Base-by-base conservation (phyloP, 768 basidiomycete genomes). In the Pleurotus tuber-regium region DNA sequence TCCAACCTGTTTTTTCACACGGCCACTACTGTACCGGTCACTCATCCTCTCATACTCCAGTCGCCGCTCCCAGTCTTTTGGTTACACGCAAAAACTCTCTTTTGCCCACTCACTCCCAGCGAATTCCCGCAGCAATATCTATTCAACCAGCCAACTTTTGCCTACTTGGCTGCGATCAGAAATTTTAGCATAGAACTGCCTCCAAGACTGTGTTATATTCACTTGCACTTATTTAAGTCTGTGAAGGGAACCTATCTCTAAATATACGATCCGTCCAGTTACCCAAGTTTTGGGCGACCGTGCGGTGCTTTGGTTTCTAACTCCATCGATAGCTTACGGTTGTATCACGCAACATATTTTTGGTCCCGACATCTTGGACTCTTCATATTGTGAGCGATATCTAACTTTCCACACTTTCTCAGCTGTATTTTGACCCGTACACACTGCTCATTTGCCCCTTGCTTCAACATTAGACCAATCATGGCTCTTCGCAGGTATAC, bases 401-500 rank as follows among this genome's bases (percentile, higher is more conserved):
- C n/a, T n/a, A n/a, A n/a, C n/a, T n/a, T n/a, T n/a, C n/a, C n/a
- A n/a, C n/a, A n/a, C n/a, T n/a, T n/a, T n/a, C n/a, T n/a, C n/a
- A n/a, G n/a, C n/a, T n/a, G n/a, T n/a, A n/a, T n/a, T n/a, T n/a
- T n/a, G n/a, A n/a, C n/a, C n/a, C n/a, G n/a, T n/a, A n/a, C n/a
- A n/a, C n/a, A n/a, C n/a, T n/a, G n/a, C n/a, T n/a, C n/a, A n/a
- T n/a, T n/a, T n/a, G n/a, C n/a, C n/a, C n/a, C n/a, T n/a, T n/a
- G n/a, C n/a, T n/a, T n/a, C n/a, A n/a, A n/a, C n/a, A n/a, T n/a
- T n/a, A n/a, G n/a, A n/a, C n/a, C n/a, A n/a, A n/a, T n/a, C 41
- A 84, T 85, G 83, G 72, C 71, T 19, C 66, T 87, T 26, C 77
- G 76, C 56, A 76, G 79, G 31, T 84, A 75, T 63, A 78, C 82